Evolutionary conservation across 2,329 filamentous ascomycete genomes (phyloP), one percentile per base, ranked within the genome.

Genomic region (Pochonia chlamydosporia): DNA sequence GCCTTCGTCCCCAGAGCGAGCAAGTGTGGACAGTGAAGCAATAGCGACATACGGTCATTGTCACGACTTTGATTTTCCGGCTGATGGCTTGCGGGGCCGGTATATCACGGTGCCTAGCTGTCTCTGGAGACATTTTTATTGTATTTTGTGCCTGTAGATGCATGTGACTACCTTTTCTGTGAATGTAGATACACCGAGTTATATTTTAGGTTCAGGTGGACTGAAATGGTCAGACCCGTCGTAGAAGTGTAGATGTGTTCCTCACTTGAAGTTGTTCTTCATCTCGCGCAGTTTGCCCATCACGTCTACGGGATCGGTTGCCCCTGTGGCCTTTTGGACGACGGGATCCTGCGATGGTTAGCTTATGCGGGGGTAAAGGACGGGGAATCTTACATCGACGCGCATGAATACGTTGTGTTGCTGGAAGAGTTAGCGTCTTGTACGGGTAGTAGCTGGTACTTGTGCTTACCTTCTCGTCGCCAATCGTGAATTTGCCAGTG

Each of bases 371-470:
- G 13, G 31, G 16, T 5, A 11, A 20, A 20, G 20, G 3, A 7
- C 26, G 23, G 10, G 33, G 23, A 11, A 6, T 68, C 81, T 72
- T 70, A 89, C 87, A 57, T 85, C 75, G 30, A 95, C 77, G 56
- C 87, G 80, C 93, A 99, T 97, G 61, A 99, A 99, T 2, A 96
- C 89, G 60, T 99, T 99, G 66, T 97, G 90, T 70, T 87, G 72
- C 87, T 92, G 53, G 25, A 9, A 33, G 33, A 20, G 44, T 52
- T 43, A 50, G 50, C 42, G n/a, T n/a, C n/a, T n/a, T n/a, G n/a
- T n/a, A n/a, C n/a, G n/a, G n/a, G n/a, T n/a, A n/a, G n/a, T n/a
- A n/a, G n/a, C n/a, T n/a, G 4, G 33, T 18, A 4, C 9, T 11
- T 20, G 13, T 21, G n/a, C 67, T 48, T 67, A 89, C 88, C 84